Evolutionary conservation across 2,329 filamentous ascomycete genomes (phyloP).

Genomic region (Alternaria triticimaculans): DNA sequence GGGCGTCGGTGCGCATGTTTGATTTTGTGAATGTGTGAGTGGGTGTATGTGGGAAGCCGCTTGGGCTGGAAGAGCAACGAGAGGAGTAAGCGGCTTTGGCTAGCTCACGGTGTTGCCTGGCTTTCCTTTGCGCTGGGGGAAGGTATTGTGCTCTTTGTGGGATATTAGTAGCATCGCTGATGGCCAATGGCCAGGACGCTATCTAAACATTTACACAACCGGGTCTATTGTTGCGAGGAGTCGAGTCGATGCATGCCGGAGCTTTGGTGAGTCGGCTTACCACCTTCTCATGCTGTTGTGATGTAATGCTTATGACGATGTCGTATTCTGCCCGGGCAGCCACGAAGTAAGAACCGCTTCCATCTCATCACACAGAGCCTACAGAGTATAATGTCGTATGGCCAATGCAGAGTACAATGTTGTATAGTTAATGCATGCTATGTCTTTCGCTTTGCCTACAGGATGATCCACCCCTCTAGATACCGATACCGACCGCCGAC

Average conservation of each 20-base stretch:
- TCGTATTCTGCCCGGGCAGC: background rate
- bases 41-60: background rate
- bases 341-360: background rate
- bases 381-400: background rate
- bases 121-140: background rate
- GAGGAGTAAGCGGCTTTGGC: background rate
- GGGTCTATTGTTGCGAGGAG: fast-evolving
- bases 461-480: background rate
- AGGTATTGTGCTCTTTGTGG: background rate
- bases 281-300: background rate
- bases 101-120: background rate
- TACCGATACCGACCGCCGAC: background rate
- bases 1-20: background rate
- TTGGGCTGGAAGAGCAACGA: background rate
- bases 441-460: background rate
- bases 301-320: background rate
- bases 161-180: background rate
- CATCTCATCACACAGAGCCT: background rate
- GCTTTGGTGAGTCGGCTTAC: background rate
- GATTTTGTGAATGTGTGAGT: background rate
- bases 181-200: background rate
- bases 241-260: background rate
- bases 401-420: background rate
- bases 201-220: background rate
- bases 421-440: background rate